Evolutionary conservation across 192 early-diverging fungal genomes (phyloP), one percentile per base, ranked within the genome.

Genomic region (Coemansia brasiliensis): DNA sequence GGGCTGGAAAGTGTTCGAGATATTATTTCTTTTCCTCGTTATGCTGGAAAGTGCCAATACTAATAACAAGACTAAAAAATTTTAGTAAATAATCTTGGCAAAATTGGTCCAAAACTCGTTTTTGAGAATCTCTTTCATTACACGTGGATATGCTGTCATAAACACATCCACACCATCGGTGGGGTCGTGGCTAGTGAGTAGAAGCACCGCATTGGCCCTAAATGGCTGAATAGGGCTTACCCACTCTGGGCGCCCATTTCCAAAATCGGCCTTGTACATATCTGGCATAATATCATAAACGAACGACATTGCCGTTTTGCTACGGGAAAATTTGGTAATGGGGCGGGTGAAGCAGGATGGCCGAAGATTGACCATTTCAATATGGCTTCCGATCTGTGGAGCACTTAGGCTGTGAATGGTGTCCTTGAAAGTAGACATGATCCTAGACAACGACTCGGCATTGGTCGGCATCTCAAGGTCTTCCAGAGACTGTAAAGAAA

Each of bases 1-100:
- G 92, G 92, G 4, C 71, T 92, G 37, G 84, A 89, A 1, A 93
- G 86, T 65, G 84, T 94, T 27, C 70, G 87, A 1, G 94, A 96
- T 50, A 82, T 92, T 6, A 79, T 86, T 13, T 78, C 83, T 0
- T 86, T 86, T 62, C 80, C 85, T 8, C 67, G 83, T 21, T 69
- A 84, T 51, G 63, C 69, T 45, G 72, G 84, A 16, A 67, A 76
- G 18, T 86, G 83, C 52, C 81, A 81, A 27, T 83, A 82, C 41
- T 86, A 82, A 29, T 17, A 53, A 22, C n/a, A n/a, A n/a, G n/a
- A n/a, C n/a, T n/a, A n/a, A 38, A 9, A 38, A 17, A 53, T 20
- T 2, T 42, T 63, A 78, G 48, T 78, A 78, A 8, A 72, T 69
- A 4, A 66, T 16, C 37, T 59, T 57, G 15, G 64, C 74, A 12